These are phyloP conservation scores for Paraphoma chrysanthemicola DNA, from an alignment of 2,329 filamentous ascomycete genomes.

Conservation along the genomic window DNA sequence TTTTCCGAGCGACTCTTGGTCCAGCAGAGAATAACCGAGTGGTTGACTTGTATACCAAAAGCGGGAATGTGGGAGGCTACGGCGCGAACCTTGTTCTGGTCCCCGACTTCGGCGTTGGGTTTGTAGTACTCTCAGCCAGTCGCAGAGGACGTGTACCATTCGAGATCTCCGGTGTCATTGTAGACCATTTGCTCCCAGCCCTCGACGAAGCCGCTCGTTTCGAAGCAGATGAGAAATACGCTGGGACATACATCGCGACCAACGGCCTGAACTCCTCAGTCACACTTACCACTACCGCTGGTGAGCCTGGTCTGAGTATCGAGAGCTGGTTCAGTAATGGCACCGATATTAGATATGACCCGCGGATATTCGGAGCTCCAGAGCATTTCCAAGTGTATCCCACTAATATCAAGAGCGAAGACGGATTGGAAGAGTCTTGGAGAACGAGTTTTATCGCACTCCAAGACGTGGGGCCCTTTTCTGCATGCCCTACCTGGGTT, in stretches of 20 bases:
- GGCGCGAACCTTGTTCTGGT: constrained; percentile 49
- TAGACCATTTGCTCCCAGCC: constrained; percentile 20
- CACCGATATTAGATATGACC: constrained; percentile 28
- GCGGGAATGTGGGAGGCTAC: constrained; percentile 51
- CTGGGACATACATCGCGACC: constrained; percentile 29
- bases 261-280: constrained; percentile 35
- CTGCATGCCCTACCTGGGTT: constrained; percentile 17
- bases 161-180: constrained; percentile 10
- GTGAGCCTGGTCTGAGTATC: constrained; percentile 35
- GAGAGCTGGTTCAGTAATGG: constrained; percentile 40
- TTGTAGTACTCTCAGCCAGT: constrained; percentile 48
- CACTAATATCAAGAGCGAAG: constrained; percentile 8
- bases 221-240: constrained; percentile 32
- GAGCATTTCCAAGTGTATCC: constrained; percentile 16
- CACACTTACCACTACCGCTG: constrained; percentile 26
- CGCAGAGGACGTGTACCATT: neutral
- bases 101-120: constrained; percentile 54
- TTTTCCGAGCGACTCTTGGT: constrained; percentile 33
- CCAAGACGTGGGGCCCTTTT: constrained; percentile 8
- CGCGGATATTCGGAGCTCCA: neutral
- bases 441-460: constrained; percentile 4
- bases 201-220: constrained; percentile 33
- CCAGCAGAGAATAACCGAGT: constrained; percentile 11
- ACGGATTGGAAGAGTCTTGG: constrained; percentile 11
- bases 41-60: constrained; percentile 52